phyloP scores from a whole-genome alignment of 495 filamentous ascomycete genomes.

The Penicillium psychrofluorescens region DNA sequence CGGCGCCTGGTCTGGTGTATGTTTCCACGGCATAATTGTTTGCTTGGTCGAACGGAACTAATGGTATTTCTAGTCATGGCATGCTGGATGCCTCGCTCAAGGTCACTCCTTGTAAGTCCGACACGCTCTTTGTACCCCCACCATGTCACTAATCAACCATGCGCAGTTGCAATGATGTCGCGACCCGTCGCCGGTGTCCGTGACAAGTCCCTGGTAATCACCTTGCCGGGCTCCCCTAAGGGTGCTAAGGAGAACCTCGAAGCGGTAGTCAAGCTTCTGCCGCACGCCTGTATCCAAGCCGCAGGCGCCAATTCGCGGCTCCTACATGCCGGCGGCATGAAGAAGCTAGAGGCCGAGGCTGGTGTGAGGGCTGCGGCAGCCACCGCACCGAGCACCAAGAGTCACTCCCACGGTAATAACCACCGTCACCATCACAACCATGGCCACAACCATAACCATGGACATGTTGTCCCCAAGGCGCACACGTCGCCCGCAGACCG shows the following conservation, averaged over 20 bases:
- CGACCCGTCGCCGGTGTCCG: slow-evolving; percentile 87
- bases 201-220: slow-evolving; percentile 77
- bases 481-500: slow-evolving; percentile 60
- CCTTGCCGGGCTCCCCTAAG: slow-evolving; percentile 91
- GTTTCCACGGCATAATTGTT: slow-evolving; percentile 12
- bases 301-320: slow-evolving; percentile 73
- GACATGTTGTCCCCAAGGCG: slow-evolving; percentile 58
- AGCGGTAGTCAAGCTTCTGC: slow-evolving; percentile 78
- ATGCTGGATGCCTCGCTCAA: slow-evolving; percentile 83
- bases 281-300: slow-evolving; percentile 88
- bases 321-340: slow-evolving; percentile 72
- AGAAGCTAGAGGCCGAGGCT: slow-evolving; percentile 78
- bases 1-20: slow-evolving; percentile 83
- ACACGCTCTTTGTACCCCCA: slow-evolving; percentile 2
- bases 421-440: slow-evolving; percentile 51
- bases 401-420: slow-evolving; percentile 20
- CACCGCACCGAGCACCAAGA: slow-evolving; percentile 11
- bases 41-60: neutral
- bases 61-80: slow-evolving; percentile 53
- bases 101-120: slow-evolving; percentile 77
- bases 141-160: slow-evolving; percentile 9
- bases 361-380: slow-evolving; percentile 38
- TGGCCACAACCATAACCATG: slow-evolving; percentile 52
- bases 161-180: slow-evolving; percentile 90
- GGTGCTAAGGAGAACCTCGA: slow-evolving; percentile 95